Percentiles rank a stretch among this genome's conserved stretches.
phyloP scores from a whole-genome alignment of 1,139 yeast species.

The Arxiozyma heterogenica region DNA sequence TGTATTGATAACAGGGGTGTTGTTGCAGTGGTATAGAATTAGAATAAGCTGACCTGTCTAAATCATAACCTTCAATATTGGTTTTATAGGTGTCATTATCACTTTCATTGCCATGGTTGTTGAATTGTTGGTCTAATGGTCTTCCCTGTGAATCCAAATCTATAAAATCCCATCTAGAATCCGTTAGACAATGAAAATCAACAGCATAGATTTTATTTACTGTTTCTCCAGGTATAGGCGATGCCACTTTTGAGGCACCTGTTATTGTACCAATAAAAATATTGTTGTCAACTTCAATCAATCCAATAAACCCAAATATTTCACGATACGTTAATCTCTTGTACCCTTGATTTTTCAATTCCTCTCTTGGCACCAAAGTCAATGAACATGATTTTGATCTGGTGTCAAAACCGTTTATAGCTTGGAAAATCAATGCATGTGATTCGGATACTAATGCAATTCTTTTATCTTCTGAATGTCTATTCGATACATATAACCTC shows the following conservation, averaged over 20 bases:
- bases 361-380: slow-evolving; percentile 24
- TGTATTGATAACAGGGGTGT: slow-evolving; percentile 79
- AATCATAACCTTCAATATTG: neutral
- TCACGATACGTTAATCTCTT: slow-evolving; percentile 46
- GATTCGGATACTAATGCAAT: slow-evolving; percentile 27
- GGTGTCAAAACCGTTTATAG: slow-evolving; percentile 14
- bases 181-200: slow-evolving; percentile 71
- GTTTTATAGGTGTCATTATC: slow-evolving; percentile 3
- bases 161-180: slow-evolving; percentile 60
- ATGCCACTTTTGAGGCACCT: slow-evolving; percentile 68
- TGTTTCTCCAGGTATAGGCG: slow-evolving; percentile 69
- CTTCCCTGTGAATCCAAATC: slow-evolving; percentile 58
- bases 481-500: slow-evolving; percentile 1
- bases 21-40: slow-evolving; percentile 29
- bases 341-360: slow-evolving; percentile 29
- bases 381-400: slow-evolving; percentile 20
- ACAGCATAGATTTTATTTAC: slow-evolving; percentile 75
- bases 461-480: slow-evolving; percentile 18
- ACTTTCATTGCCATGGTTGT: neutral
- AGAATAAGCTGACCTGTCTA: neutral
- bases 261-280: slow-evolving; percentile 75
- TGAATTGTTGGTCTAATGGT: slow-evolving; percentile 34
- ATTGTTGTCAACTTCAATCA: slow-evolving; percentile 58
- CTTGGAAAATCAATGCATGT: slow-evolving; percentile 24
- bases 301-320: slow-evolving; percentile 75